Evolutionary conservation across 495 filamentous ascomycete genomes (phyloP).

Genomic region (Penicillium alfredii): DNA sequence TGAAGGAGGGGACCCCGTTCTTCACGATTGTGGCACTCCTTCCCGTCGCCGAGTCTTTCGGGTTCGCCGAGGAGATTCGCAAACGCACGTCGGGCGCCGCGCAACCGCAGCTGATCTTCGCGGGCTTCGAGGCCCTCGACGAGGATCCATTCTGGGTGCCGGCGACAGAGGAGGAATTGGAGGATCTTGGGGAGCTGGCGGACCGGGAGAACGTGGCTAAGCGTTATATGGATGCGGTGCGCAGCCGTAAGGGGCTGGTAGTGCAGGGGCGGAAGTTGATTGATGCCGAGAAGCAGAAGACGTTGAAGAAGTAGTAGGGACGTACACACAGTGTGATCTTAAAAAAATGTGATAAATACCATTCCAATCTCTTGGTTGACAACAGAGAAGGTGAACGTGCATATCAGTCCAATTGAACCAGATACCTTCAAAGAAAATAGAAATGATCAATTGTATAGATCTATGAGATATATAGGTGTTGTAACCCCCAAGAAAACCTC

Average conservation of each 20-base stretch:
- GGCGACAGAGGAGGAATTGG: constrained; percentile 90
- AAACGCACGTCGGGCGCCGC: constrained; percentile 89
- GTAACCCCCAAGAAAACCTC: constrained; percentile 23
- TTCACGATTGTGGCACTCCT: constrained; percentile 84
- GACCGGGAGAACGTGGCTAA: constrained; percentile 94
- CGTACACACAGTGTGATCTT: too few relatives aligned
- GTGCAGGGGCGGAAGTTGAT: constrained; percentile 76
- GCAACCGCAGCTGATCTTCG: constrained; percentile 86
- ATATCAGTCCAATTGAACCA: not conserved
- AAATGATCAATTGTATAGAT: too few relatives aligned
- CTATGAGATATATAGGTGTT: constrained; percentile 8
- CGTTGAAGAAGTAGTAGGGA: constrained; percentile 69
- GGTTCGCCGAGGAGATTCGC: constrained; percentile 91
- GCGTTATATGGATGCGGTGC: constrained; percentile 86
- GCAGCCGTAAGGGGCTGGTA: constrained; percentile 77
- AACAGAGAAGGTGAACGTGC: too few relatives aligned
- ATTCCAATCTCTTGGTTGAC: too few relatives aligned
- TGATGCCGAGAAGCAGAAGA: constrained; percentile 98
- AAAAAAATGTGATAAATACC: too few relatives aligned
- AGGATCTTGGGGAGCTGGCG: constrained; percentile 89
- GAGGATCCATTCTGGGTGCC: constrained; percentile 98
- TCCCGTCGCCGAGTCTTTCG: constrained; percentile 91
- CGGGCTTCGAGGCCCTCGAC: constrained; percentile 80
- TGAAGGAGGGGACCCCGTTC: constrained; percentile 95
- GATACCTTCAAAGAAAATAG: too few relatives aligned